A percentile compares a stretch with the other conserved stretches of the same genome.
Conservation (phyloP, 2,329 filamentous ascomycete genomes). For the Fusarium stilboides region DNA sequence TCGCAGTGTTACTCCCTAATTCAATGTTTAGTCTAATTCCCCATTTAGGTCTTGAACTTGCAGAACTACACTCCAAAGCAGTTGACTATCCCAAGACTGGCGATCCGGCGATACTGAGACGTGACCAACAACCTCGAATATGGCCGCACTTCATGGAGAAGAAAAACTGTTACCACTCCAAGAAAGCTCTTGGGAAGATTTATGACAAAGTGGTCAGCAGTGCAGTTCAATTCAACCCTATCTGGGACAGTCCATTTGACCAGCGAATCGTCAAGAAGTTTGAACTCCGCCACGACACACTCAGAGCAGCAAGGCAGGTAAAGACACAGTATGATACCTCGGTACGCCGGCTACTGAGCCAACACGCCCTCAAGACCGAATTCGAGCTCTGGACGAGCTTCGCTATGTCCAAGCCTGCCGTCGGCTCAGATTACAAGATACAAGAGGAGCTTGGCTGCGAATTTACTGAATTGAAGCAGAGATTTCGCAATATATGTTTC, state of each 20-base stretch:
- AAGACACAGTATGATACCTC: conserved; percentile 85
- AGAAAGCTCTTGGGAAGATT: conserved; percentile 81
- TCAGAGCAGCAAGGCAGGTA: conserved; percentile 74
- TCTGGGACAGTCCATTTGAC: conserved; percentile 83
- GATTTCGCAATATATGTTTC: conserved; percentile 77
- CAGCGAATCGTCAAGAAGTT: conserved; percentile 78
- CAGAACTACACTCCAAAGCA: conserved; percentile 87
- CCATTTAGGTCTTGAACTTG: conserved; percentile 74
- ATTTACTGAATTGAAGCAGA: conserved; percentile 74
- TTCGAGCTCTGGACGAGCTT: conserved; percentile 95
- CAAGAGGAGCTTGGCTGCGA: conserved; percentile 85
- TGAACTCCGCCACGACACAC: conserved; percentile 65
- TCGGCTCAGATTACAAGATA: conserved; percentile 86
- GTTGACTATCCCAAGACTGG: conserved; percentile 97
- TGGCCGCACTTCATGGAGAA: conserved; percentile 95
- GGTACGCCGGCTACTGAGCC: conserved; percentile 85
- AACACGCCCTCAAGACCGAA: conserved; percentile 86
- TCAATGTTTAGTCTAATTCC: conserved; percentile 8
- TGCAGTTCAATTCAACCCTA: conserved; percentile 77
- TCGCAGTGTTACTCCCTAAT: conserved; percentile 16
- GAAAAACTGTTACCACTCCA: conserved; percentile 74
- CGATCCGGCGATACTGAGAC: conserved; percentile 77
- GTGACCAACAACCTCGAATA: conserved; percentile 69
- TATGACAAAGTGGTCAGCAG: conserved; percentile 78
- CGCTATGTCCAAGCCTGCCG: conserved; percentile 79